Evolutionary conservation across 1,139 yeast species (phyloP).

Genomic region (Eremothecium sinecaudum): DNA sequence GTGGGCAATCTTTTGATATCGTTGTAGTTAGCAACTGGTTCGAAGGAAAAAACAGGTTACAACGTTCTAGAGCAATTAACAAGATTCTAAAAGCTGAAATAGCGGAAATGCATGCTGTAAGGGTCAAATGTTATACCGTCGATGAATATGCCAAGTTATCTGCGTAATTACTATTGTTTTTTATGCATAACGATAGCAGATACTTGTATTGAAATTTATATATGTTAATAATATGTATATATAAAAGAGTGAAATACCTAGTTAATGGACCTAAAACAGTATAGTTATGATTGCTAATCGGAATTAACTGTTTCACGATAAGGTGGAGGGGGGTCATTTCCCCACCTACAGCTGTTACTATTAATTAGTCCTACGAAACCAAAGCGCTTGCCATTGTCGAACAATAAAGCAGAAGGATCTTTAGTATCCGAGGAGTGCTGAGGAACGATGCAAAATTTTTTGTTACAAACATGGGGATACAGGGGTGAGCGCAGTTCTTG

Average conservation of each 20-base stretch:
- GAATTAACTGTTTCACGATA: conserved; percentile 7
- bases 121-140: conserved; percentile 74
- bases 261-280: neutral
- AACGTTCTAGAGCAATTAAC: conserved; percentile 82
- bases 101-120: conserved; percentile 82
- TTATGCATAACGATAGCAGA: too few relatives aligned
- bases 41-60: conserved; percentile 71
- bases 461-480: conserved; percentile 16
- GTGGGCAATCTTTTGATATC: conserved; percentile 80
- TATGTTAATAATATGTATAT: neutral
- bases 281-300: neutral
- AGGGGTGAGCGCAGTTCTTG: conserved; percentile 18
- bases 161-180: too few relatives aligned
- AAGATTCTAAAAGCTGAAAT: conserved; percentile 71
- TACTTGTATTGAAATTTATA: too few relatives aligned
- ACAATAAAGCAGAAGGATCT: conserved; percentile 1
- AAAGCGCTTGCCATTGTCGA: conserved; percentile 12
- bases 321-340: conserved; percentile 23
- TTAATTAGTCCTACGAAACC: conserved; percentile 19
- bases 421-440: neutral
- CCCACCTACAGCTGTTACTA: conserved; percentile 16
- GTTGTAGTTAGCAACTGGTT: conserved; percentile 74
- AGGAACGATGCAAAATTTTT: conserved; percentile 10
- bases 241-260: neutral
- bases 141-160: conserved; percentile 38